Percentiles rank a stretch among this genome's conserved stretches.
These are phyloP conservation scores for Phalaenopsis aphrodite DNA, from an alignment of 106 monocot genomes.

Conservation along the genomic window DNA sequence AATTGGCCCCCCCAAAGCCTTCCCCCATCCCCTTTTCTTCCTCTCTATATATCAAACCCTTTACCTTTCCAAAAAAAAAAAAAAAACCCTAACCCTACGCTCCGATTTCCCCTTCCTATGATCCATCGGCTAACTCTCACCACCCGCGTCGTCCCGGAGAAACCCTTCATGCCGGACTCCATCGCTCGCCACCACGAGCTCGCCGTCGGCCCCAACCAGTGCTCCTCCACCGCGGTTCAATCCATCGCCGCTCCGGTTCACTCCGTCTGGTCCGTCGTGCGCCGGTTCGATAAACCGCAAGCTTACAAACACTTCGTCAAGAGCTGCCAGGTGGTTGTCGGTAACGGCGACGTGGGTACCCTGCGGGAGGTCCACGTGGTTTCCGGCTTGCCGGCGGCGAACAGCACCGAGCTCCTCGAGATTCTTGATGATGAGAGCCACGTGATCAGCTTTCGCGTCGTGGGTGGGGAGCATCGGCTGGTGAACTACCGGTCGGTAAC, in stretches of 20 bases:
- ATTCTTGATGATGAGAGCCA: slow-evolving; percentile 62
- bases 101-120: background rate
- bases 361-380: slow-evolving; percentile 48
- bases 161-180: slow-evolving; percentile 11
- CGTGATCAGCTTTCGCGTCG: slow-evolving; percentile 54
- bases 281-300: slow-evolving; percentile 63
- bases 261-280: slow-evolving; percentile 59
- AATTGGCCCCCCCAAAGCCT: too few species aligned
- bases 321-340: slow-evolving; percentile 44
- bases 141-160: background rate
- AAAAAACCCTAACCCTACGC: too few species aligned
- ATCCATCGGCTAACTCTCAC: background rate
- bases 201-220: slow-evolving; percentile 24
- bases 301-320: slow-evolving; percentile 61
- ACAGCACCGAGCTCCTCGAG: slow-evolving; percentile 53
- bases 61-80: background rate
- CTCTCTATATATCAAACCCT: too few species aligned
- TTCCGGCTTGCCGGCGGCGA: slow-evolving; percentile 56
- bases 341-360: slow-evolving; percentile 37
- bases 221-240: slow-evolving; percentile 49
- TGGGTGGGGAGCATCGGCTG: slow-evolving; percentile 62
- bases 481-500: slow-evolving; percentile 57
- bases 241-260: slow-evolving; percentile 27
- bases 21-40: too few species aligned
- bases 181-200: slow-evolving; percentile 42